phyloP scores from a whole-genome alignment of 148 eudicot species.

The Cornus florida region DNA sequence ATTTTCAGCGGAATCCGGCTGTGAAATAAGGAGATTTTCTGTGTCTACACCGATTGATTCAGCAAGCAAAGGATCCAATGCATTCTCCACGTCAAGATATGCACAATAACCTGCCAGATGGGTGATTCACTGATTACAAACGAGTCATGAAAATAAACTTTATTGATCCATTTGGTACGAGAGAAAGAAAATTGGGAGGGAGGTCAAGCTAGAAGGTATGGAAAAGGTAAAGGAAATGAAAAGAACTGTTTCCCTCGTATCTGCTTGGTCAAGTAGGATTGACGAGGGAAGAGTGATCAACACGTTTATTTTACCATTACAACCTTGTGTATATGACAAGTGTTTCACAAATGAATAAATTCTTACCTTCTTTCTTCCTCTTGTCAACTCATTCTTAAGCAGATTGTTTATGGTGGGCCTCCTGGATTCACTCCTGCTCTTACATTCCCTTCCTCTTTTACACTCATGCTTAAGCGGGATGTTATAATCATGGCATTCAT shows the following conservation, averaged over 20 bases:
- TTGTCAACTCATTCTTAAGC: not conserved
- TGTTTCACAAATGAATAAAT: not conserved
- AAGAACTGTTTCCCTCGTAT: not conserved
- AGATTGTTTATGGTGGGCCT: too few species aligned
- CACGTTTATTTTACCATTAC: too few species aligned
- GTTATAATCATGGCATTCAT: too few species aligned
- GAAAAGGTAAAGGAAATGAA: not conserved
- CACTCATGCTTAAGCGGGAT: too few species aligned
- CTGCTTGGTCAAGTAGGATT: not conserved
- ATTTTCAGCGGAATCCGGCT: conserved; percentile 94
- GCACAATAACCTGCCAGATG: conserved; percentile 84
- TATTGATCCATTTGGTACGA: not conserved
- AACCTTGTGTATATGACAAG: not conserved
- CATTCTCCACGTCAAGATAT: conserved; percentile 92
- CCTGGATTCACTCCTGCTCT: not conserved
- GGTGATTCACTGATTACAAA: conserved; percentile 1
- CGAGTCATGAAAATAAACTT: not conserved
- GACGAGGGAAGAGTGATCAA: not conserved
- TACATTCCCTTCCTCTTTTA: not conserved
- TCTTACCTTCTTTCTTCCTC: not conserved
- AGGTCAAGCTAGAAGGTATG: not conserved
- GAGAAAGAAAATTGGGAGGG: not conserved
- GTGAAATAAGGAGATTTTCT: conserved; percentile 75
- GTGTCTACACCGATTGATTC: conserved; percentile 82
- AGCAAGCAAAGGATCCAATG: conserved; percentile 75